Base-by-base conservation (phyloP, 176 grass and related monocot species). In the Rhynchospora tenuis region DNA sequence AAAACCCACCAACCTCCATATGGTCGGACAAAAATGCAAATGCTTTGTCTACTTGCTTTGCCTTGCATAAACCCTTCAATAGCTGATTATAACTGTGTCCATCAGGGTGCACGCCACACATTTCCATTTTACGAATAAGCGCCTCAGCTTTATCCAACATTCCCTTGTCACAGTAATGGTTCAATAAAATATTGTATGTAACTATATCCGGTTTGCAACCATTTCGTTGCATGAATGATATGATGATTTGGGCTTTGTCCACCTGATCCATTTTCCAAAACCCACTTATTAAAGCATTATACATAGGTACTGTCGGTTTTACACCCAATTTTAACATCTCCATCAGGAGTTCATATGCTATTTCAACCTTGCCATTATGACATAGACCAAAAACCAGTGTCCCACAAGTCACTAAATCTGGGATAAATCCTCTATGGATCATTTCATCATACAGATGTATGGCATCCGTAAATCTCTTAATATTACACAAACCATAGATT, bases 251-350 rank as follows among this genome's bases (percentile, higher is more conserved):
- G 6, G 88, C 79, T 83, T 86, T 90, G 50, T 90, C 54, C 52
- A 90, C 9, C 50, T 68, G 79, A 16, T 61, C 42, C 28, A 82
- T 45, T 86, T 68, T 90, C 79, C 84, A 90, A 44, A 90, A 90
- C 19, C 88, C 88, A 80, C 80, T 81, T 83, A 90, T 86, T 62
- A 90, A 50, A 57, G 88, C 88, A 90, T 90, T 90, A n/a, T 90
- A 90, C 79, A 90, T 8, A 19, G 69, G 44, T 80, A 65, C 62
- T 51, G 45, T 83, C 16, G 85, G 51, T 14, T 84, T 61, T 61
- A 86, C 46, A 31, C 85, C 85, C 69, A 90, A 79, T 85, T 86
- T 86, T 79, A 90, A 78, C 80, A 86, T 90, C 85, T 55, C 84
- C 84, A 90, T 86, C 33, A 83, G 55, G 10, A 90, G 62, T 42